phyloP scores from a whole-genome alignment of 2,329 filamentous ascomycete species.

The Arthrobotrys sphaeroides region DNA sequence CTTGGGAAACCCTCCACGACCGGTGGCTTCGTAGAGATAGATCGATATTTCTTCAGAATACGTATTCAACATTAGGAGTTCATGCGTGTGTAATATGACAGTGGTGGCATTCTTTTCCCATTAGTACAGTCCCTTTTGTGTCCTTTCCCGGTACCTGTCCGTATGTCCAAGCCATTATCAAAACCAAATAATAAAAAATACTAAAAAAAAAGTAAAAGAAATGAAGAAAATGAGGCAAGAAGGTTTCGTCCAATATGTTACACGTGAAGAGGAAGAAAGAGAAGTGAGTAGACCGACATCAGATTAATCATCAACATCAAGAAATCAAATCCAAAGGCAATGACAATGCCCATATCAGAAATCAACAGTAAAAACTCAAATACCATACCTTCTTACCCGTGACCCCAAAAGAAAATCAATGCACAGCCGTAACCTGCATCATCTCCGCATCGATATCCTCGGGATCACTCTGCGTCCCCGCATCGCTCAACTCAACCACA shows the following conservation, averaged over 20 bases:
- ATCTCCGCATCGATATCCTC: constrained; percentile 47
- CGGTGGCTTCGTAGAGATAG: no score
- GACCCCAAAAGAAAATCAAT: not conserved
- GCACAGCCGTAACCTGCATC: not conserved
- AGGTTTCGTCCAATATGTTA: constrained; percentile 10
- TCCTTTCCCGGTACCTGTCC: not conserved
- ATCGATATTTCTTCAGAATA: no score
- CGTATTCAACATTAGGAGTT: no score
- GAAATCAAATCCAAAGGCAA: not conserved
- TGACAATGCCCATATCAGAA: not conserved
- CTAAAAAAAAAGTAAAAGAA: not conserved
- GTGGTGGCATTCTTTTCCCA: not conserved
- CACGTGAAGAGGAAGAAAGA: constrained; percentile 9
- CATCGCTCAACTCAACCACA: constrained; percentile 20
- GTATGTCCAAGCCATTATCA: not conserved
- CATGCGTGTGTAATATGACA: not conserved
- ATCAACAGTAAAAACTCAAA: not conserved
- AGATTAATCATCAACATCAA: not conserved
- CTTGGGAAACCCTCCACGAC: no score
- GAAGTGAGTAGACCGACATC: not conserved
- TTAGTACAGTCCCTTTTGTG: not conserved
- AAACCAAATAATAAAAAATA: not conserved
- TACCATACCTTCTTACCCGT: not conserved
- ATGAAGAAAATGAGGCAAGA: constrained; percentile 1
- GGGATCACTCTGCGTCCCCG: constrained; percentile 44